These are phyloP conservation scores for Penicillium sp. DNA, from an alignment of 2,329 filamentous ascomycete genomes.

Conservation along the genomic window DNA sequence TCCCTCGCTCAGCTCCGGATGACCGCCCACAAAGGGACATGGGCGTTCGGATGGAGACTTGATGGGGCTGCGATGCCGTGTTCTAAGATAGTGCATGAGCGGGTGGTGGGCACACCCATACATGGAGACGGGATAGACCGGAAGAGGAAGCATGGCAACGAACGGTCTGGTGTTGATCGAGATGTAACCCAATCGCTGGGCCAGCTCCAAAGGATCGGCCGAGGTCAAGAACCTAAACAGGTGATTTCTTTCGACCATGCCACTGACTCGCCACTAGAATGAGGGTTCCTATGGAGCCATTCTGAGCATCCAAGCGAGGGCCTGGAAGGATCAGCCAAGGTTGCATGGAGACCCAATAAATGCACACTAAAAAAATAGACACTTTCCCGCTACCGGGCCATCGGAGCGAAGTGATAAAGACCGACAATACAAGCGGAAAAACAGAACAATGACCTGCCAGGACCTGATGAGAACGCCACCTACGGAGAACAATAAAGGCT, in stretches of 20 bases:
- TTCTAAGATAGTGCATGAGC: constrained; percentile 2
- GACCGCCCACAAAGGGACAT: constrained; percentile 1
- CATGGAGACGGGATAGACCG: constrained; percentile 5
- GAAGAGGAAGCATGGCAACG: constrained; percentile 7
- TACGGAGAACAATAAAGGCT: not conserved
- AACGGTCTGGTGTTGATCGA: constrained; percentile 3
- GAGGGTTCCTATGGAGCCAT: constrained; percentile 2
- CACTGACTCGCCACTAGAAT: constrained; percentile 6
- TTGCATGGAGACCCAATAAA: constrained; percentile 6
- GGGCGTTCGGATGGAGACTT: constrained; percentile 4
- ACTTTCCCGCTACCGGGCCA: constrained; percentile 6
- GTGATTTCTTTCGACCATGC: not conserved
- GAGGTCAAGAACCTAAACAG: not conserved
- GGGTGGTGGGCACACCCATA: not conserved
- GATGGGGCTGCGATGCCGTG: not conserved
- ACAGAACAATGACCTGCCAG: not conserved
- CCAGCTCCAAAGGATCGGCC: not conserved
- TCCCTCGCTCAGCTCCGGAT: constrained; percentile 11
- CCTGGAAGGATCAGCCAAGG: constrained; percentile 5
- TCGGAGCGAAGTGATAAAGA: constrained; percentile 8
- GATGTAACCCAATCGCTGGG: constrained; percentile 13
- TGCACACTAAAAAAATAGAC: not conserved
- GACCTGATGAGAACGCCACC: not conserved
- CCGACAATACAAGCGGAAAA: not conserved
- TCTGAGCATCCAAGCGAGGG: constrained; percentile 4